Conservation (phyloP, 768 basidiomycete genomes). For the Suillus occidentalis region DNA sequence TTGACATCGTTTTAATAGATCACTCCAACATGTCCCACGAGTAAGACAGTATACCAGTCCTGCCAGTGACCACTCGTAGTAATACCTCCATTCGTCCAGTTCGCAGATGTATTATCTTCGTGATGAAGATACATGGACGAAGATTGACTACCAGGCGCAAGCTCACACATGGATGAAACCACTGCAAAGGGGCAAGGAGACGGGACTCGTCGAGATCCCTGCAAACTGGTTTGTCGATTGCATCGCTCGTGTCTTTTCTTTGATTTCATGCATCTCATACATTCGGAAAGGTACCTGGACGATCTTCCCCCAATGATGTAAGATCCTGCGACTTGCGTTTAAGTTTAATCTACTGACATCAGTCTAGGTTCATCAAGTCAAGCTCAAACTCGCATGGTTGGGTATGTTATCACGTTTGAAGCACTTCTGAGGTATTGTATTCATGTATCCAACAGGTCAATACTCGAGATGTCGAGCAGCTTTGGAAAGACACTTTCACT, state of each 20-base stretch:
- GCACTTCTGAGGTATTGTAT: not conserved
- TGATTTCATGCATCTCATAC: not conserved
- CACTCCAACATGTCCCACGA: constrained; percentile 61
- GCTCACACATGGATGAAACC: constrained; percentile 78
- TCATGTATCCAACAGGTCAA: constrained; percentile 47
- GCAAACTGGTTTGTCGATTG: constrained; percentile 57
- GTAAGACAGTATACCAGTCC: constrained; percentile 23
- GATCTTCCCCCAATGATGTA: constrained; percentile 77
- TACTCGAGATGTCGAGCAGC: constrained; percentile 59
- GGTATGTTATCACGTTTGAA: constrained; percentile 34
- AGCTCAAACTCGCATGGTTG: constrained; percentile 71
- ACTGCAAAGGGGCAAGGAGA: constrained; percentile 58
- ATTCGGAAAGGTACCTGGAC: constrained; percentile 55
- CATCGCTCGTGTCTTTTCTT: not conserved
- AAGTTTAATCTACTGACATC: constrained; percentile 5
- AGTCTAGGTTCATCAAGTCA: constrained; percentile 64
- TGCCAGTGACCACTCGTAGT: not conserved
- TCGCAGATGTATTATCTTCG: constrained; percentile 70
- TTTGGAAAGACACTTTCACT: constrained; percentile 76
- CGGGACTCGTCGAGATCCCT: constrained; percentile 63
- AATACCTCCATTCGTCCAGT: constrained; percentile 20
- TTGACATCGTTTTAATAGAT: constrained; percentile 34
- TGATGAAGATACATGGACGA: constrained; percentile 69
- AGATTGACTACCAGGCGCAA: constrained; percentile 60
- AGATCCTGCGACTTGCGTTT: constrained; percentile 10